Base-by-base conservation (phyloP, 768 basidiomycete genomes). In the Leccinum boreale region DNA sequence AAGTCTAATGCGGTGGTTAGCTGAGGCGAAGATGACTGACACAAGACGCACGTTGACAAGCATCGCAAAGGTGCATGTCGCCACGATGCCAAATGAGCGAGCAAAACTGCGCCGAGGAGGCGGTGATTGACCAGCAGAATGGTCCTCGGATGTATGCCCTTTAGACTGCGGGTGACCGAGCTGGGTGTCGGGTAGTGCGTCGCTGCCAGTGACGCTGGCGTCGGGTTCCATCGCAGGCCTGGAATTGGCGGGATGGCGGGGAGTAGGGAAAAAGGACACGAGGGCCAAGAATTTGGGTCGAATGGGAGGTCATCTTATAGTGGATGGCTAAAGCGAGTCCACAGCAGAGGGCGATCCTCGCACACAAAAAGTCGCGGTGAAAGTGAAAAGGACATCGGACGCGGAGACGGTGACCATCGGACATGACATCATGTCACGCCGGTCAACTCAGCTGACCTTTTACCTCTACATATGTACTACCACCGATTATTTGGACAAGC, bases 61-160 rank as follows among this genome's bases (percentile, higher is more conserved):
- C 76, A 77, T 70, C 24, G 74, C 76, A 45, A 73, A 66, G 10
- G 80, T 79, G 44, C 77, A 75, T 8, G 76, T 74, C 5, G 65
- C 63, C 10, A 75, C 73, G 19, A 75, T 70, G 19, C 66, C 66
- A 8, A 71, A 51, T n/a, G 64, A 65, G 14, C 68, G 70, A 21
- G 63, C 53, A 0, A 58, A 59, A 58, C 75, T 72, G 24, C 66
- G 74, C 0, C 54, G 14, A 3, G 61, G 28, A 1, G 51, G 10
- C 1, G 62, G 45, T 19, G 56, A 42, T n/a, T 26, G 53, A 12
- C n/a, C 3, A 19, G 33, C n/a, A 6, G 1, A 21, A 14, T 8
- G 42, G 5, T 59, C n/a, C 33, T 71, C 62, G 1, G 12, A 4
- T n/a, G 35, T n/a, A 15, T 62, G 33, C 9, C 58, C 63, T 15